Conservation (phyloP, 1,139 yeast species). For the Sporopachydermia cereana region DNA sequence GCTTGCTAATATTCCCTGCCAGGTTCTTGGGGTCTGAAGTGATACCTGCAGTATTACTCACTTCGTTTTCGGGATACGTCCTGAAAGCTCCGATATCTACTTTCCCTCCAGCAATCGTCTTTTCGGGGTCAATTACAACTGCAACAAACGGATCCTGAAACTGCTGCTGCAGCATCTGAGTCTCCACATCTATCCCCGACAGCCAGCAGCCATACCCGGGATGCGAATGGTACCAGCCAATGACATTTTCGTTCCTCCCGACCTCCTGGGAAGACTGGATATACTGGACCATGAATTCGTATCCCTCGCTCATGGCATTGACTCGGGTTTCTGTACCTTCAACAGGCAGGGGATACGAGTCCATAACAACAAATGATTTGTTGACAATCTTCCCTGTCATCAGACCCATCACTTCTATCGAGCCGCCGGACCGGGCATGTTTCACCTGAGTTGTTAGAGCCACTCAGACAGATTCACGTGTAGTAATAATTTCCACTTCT, state of each 20-base stretch:
- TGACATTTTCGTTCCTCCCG: constrained; percentile 50
- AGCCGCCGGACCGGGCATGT: constrained; percentile 79
- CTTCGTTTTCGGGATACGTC: constrained; percentile 46
- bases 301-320: constrained; percentile 88
- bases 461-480: too few relatives aligned
- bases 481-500: too few relatives aligned
- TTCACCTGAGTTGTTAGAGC: too few relatives aligned
- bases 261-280: constrained; percentile 46
- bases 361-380: constrained; percentile 58
- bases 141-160: constrained; percentile 91
- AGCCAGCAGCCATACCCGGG: constrained; percentile 97
- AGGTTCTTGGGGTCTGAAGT: constrained; percentile 9
- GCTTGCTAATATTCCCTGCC: background rate
- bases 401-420: constrained; percentile 95
- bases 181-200: constrained; percentile 80
- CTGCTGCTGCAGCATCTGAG: constrained; percentile 74
- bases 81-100: constrained; percentile 90
- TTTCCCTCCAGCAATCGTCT: constrained; percentile 49
- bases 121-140: constrained; percentile 74
- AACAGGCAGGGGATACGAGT: constrained; percentile 79
- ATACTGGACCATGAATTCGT: constrained; percentile 88
- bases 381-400: constrained; percentile 63
- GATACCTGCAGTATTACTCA: constrained; percentile 13
- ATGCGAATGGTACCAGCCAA: constrained; percentile 95
- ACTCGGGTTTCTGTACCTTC: constrained; percentile 95